These are phyloP conservation scores for Leccinum subtestaceum DNA, from an alignment of 768 basidiomycete genomes.

Conservation along the genomic window DNA sequence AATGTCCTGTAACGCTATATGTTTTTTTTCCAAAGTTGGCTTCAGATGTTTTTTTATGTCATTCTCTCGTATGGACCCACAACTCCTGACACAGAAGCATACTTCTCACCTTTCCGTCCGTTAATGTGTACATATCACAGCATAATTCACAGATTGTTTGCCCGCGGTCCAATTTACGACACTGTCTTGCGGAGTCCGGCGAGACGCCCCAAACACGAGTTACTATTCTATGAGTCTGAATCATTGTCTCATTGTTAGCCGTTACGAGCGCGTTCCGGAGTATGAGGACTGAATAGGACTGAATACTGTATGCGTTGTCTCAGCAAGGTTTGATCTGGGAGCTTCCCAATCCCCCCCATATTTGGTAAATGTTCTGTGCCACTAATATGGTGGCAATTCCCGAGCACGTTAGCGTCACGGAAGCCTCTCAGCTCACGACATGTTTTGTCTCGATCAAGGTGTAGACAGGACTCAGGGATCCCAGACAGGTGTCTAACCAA, in stretches of 20 bases:
- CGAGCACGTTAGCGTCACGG: neutral
- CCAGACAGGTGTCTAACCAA: neutral
- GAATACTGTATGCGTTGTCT: neutral
- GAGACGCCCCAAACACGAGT: too few species aligned
- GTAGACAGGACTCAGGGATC: neutral
- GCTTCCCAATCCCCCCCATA: neutral
- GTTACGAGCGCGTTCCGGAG: neutral
- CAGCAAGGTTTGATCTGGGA: neutral
- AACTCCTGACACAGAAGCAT: neutral
- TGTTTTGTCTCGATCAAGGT: neutral
- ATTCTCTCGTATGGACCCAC: neutral
- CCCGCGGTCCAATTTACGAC: too few species aligned
- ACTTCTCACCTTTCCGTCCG: neutral
- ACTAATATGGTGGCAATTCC: neutral
- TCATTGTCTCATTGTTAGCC: neutral
- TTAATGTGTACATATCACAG: neutral
- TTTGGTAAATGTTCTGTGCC: neutral
- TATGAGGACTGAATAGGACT: neutral
- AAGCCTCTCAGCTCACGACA: neutral
- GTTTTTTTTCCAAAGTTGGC: neutral
- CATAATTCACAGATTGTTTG: neutral
- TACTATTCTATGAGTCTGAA: neutral
- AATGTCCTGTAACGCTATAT: neutral
- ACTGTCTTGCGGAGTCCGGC: too few species aligned
- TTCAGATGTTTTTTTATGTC: neutral